Evolutionary conservation across 2,329 filamentous ascomycete genomes (phyloP), one percentile per base, ranked within the genome.

Genomic region (Colletotrichum sidae): DNA sequence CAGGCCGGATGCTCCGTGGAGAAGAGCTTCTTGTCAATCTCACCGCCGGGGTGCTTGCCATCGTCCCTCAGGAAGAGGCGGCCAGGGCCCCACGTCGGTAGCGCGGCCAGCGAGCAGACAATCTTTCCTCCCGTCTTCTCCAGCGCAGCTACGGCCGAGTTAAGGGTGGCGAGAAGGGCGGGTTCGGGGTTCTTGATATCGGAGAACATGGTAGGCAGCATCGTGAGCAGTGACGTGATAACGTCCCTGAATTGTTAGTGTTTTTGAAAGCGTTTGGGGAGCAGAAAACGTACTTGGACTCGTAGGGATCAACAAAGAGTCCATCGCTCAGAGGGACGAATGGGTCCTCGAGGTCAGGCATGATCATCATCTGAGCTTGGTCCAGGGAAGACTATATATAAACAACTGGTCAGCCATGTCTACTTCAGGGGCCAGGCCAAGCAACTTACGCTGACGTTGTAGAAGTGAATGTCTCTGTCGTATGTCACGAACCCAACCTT

Each of bases 391-490:
- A 79, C 90, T 93, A 33, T 17, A 17, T 17, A 17, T 17, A 17
- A 17, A 17, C 17, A 17, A 41, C 54, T 66, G 13, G 60, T 61
- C 52, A 17, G 15, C 25, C 15, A 34, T 8, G 37, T 8, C 2
- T 37, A 38, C 15, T 25, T n/a, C 12, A 33, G 39, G 12, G 13
- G 12, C 7, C 8, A 10, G 13, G 12, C 7, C 8, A 10, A 47
- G n/a, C 38, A 33, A 85, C 90, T 81, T 82, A 92, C 89, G 73
- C 90, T 93, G 72, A 97, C 89, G 74, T 98, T 98, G 83, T 98
- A 99, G 77, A 98, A 99, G 75, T 99, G 96, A 65, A 99, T 92
- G 72, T 97, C 94, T 78, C 93, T 95, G 81, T 99, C 96, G 76
- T 91, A 99, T 1, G 96, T 97, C 68, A 98, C 90, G 75, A 99